Evolutionary conservation across 1,139 yeast genomes (phyloP).

Genomic region (Yamadazyma conglobata): DNA sequence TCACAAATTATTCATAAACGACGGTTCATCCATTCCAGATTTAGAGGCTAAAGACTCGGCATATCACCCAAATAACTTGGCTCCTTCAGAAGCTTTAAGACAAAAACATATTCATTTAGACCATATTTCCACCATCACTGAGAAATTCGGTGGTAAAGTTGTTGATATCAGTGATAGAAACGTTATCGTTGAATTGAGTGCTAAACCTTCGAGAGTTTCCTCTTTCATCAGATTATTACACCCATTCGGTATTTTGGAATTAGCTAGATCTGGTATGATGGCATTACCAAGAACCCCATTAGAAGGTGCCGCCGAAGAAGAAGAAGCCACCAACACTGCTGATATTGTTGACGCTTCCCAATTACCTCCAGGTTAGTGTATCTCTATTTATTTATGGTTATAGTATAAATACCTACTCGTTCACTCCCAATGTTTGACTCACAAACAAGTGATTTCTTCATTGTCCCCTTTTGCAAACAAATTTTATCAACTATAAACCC

Average conservation of each 20-base stretch:
- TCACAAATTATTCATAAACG: conserved; percentile 55
- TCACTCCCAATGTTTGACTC: too few species aligned
- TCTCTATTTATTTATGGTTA: neutral
- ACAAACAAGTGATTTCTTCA: too few species aligned
- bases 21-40: conserved; percentile 42
- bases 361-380: conserved; percentile 84
- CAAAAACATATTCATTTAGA: conserved; percentile 88
- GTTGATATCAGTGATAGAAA: conserved; percentile 92
- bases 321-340: conserved; percentile 55
- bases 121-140: conserved; percentile 75
- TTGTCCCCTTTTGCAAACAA: too few species aligned
- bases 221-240: conserved; percentile 84
- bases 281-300: conserved; percentile 96
- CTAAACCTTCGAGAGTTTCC: conserved; percentile 86
- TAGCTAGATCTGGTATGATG: conserved; percentile 98
- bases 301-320: conserved; percentile 46
- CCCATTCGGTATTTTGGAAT: conserved; percentile 94
- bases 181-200: conserved; percentile 90
- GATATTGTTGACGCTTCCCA: conserved; percentile 76
- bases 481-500: too few species aligned
- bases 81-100: conserved; percentile 90
- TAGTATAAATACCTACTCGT: neutral
- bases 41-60: conserved; percentile 51
- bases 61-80: conserved; percentile 85
- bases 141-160: conserved; percentile 87